Evolutionary conservation across 2,329 filamentous ascomycete species (phyloP), one percentile per base, ranked within the genome.

Genomic region (Fusarium virguliforme): DNA sequence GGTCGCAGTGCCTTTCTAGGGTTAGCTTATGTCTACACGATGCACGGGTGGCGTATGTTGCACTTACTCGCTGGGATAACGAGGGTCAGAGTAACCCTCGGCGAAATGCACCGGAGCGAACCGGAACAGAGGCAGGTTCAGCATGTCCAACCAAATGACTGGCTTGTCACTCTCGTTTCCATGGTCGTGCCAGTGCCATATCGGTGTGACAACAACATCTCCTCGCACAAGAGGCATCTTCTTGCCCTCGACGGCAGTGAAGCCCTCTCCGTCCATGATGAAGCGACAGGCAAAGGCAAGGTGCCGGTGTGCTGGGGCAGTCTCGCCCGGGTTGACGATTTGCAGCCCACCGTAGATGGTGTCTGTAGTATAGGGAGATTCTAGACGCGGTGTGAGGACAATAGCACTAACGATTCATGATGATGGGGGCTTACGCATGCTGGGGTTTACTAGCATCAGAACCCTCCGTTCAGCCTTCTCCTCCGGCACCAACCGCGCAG

Each of bases 101-200:
- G 86, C 85, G 68, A 89, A 89, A 70, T 89, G 83, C 1, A 87
- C 84, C 0, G 85, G 85, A 3, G 84, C 83, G 65, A 84, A 84
- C 1, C 80, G 78, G 72, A 87, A 89, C 4, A 82, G 77, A 0
- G 87, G 87, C 2, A 89, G 74, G 76, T 89, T 85, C 1, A 90
- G 75, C 4, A 83, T 85, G 72, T 89, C 88, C 1, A 90, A 79
- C 88, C 88, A 90, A 30, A 90, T 84, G 75, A 89, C 85, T 0
- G 86, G 86, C 1, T 81, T 81, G 1, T 81, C 79, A 8, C 86
- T 85, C 62, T 89, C 86, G 53, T 89, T 89, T 4, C 88, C 88
- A 62, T 90, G 87, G 65, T 89, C 88, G 65, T 89, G 87, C 83
- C 85, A 89, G 72, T 88, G 85, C 87, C 87, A 89, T 0, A 82